These are phyloP conservation scores for Fusarium chuoi DNA, from an alignment of 2,329 filamentous ascomycete species.

Conservation along the genomic window DNA sequence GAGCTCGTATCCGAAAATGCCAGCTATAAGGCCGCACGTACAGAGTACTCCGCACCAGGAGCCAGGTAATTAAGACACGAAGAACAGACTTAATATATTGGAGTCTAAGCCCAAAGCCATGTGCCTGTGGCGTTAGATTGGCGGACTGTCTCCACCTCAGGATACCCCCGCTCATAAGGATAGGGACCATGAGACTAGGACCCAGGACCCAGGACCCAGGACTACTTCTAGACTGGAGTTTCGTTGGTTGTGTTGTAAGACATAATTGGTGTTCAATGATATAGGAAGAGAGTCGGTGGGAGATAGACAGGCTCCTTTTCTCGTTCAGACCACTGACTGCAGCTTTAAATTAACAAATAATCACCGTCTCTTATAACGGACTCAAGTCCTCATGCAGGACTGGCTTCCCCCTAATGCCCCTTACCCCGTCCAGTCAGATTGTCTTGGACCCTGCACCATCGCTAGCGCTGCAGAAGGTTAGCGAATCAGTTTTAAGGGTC, in stretches of 20 bases:
- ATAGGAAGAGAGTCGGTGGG: neutral
- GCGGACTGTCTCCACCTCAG: constrained; percentile 29
- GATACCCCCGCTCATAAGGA: constrained; percentile 18
- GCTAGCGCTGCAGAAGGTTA: constrained; percentile 26
- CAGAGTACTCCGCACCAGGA: neutral
- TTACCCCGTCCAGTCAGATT: constrained; percentile 18
- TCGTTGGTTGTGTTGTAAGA: neutral
- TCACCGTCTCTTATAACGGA: constrained; percentile 3
- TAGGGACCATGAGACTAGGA: neutral
- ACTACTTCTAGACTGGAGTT: neutral
- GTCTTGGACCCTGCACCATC: constrained; percentile 40
- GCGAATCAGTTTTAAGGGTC: constrained; percentile 30
- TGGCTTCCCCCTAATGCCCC: constrained; percentile 27
- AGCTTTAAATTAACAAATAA: constrained; percentile 1
- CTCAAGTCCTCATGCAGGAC: constrained; percentile 13
- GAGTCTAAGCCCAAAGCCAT: constrained; percentile 15
- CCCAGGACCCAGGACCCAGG: neutral
- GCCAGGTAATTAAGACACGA: neutral
- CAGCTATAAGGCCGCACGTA: neutral
- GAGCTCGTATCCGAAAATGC: neutral
- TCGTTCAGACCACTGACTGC: neutral
- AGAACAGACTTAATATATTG: neutral
- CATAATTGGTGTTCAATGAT: neutral
- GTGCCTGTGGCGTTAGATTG: constrained; percentile 35
- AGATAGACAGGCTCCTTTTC: neutral